A percentile compares a stretch with the other conserved stretches of the same genome.
These are phyloP conservation scores for Alternaria consortialis DNA, from an alignment of 2,329 filamentous ascomycete species.

Conservation along the genomic window DNA sequence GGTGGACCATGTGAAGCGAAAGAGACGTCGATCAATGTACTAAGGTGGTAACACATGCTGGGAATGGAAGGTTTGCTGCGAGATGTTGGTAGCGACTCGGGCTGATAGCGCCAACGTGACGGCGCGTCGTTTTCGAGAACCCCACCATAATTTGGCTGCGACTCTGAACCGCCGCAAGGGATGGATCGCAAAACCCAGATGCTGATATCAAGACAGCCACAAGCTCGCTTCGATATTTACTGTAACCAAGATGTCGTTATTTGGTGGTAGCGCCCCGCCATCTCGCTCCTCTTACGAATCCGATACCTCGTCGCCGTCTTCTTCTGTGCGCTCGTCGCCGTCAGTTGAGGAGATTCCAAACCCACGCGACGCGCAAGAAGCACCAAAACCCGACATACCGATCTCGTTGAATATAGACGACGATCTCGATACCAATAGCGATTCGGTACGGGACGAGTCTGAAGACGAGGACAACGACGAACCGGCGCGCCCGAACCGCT, in stretches of 20 bases:
- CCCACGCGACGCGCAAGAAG: conserved; percentile 19
- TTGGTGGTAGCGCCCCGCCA: conserved; percentile 37
- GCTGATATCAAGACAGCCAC: not conserved
- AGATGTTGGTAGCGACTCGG: not conserved
- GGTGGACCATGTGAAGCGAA: not conserved
- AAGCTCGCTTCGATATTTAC: conserved; percentile 25
- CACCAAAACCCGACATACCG: conserved; percentile 10
- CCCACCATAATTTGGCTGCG: conserved; percentile 18
- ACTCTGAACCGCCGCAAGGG: conserved; percentile 8
- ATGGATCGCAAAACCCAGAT: conserved; percentile 10
- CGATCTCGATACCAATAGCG: conserved; percentile 29
- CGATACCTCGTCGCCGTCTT: conserved; percentile 15
- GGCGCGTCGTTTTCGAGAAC: conserved; percentile 21
- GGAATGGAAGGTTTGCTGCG: not conserved
- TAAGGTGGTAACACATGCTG: not conserved
- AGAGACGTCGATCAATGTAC: not conserved
- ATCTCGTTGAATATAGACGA: conserved; percentile 16
- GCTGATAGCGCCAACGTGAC: conserved; percentile 22
- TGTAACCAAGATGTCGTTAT: conserved; percentile 50
- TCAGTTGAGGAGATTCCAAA: conserved; percentile 6
- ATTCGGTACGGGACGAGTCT: conserved; percentile 16
- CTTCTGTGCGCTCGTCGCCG: conserved; percentile 16
- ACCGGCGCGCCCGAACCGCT: conserved; percentile 69
- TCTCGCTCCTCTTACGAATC: conserved; percentile 25
- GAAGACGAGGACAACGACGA: conserved; percentile 18